A percentile compares a stretch with the other conserved stretches of the same genome.
Evolutionary conservation across 2,329 filamentous ascomycete genomes (phyloP).

Genomic region (Alternaria metachromatica): DNA sequence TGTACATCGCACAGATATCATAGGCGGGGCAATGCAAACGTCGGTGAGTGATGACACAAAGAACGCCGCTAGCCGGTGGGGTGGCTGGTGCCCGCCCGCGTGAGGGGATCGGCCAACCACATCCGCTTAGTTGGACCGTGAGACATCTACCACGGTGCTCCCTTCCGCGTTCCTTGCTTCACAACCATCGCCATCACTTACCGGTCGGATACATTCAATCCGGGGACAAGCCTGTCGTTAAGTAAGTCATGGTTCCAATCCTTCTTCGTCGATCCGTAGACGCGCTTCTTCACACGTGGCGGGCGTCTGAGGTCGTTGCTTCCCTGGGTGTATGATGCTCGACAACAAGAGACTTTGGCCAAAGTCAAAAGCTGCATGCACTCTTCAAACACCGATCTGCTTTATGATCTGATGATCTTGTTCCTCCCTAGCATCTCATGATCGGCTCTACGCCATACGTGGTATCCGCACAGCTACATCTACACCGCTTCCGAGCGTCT

Average conservation of each 20-base stretch:
- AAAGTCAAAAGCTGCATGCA: not conserved
- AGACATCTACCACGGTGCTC: conserved; percentile 12
- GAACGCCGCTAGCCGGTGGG: conserved; percentile 8
- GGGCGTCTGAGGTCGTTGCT: not conserved
- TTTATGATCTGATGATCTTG: not conserved
- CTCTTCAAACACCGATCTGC: not conserved
- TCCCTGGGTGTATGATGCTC: not conserved
- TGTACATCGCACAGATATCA: not conserved
- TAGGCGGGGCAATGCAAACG: conserved; percentile 12
- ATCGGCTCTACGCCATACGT: not conserved
- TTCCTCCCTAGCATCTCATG: not conserved
- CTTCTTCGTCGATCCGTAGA: not conserved
- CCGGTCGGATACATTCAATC: not conserved
- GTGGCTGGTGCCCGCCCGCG: conserved; percentile 1
- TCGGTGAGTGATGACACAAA: conserved; percentile 16
- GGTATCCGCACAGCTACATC: not conserved
- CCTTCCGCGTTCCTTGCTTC: not conserved
- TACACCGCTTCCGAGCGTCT: not conserved
- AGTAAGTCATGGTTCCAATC: not conserved
- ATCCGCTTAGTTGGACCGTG: conserved; percentile 12
- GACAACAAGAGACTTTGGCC: not conserved
- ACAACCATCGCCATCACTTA: not conserved
- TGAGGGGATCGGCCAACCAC: conserved; percentile 20
- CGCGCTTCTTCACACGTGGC: not conserved
- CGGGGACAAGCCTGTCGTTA: not conserved